These are phyloP conservation scores for Podospora comata DNA, from an alignment of 495 filamentous ascomycete species.

Conservation along the genomic window DNA sequence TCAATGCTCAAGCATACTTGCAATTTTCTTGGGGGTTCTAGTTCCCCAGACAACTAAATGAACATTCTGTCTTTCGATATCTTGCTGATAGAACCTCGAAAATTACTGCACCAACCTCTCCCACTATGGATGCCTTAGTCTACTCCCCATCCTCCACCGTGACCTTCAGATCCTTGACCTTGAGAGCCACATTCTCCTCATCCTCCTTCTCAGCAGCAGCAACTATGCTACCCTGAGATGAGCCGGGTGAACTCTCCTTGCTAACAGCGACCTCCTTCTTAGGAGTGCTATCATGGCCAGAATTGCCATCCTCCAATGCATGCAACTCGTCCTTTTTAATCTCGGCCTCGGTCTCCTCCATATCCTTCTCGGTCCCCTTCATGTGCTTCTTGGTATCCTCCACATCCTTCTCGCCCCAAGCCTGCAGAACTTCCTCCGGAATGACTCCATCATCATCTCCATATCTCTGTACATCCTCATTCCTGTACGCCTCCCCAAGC, in stretches of 20 bases:
- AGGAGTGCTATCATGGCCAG: neutral
- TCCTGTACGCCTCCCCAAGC: conserved; percentile 30
- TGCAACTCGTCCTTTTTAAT: neutral
- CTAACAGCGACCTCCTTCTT: neutral
- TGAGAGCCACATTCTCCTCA: neutral
- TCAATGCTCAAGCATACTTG: no score
- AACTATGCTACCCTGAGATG: neutral
- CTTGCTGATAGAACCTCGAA: neutral
- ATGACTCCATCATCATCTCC: conserved; percentile 7
- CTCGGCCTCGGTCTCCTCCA: neutral
- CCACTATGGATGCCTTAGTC: neutral
- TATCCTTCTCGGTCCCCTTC: conserved; percentile 2
- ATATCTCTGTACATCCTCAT: conserved; percentile 30
- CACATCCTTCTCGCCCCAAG: conserved; percentile 12
- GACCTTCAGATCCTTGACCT: neutral
- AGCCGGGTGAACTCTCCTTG: neutral
- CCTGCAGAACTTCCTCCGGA: neutral
- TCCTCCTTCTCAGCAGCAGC: conserved; percentile 7
- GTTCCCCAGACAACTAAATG: no score
- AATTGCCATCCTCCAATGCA: neutral
- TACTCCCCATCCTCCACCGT: neutral
- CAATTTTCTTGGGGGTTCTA: no score
- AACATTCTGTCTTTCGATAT: no score
- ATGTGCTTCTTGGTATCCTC: conserved; percentile 4
- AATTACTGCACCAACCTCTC: neutral